Conservation (phyloP, 2,329 filamentous ascomycete species). For the Mariannaea elegans region DNA sequence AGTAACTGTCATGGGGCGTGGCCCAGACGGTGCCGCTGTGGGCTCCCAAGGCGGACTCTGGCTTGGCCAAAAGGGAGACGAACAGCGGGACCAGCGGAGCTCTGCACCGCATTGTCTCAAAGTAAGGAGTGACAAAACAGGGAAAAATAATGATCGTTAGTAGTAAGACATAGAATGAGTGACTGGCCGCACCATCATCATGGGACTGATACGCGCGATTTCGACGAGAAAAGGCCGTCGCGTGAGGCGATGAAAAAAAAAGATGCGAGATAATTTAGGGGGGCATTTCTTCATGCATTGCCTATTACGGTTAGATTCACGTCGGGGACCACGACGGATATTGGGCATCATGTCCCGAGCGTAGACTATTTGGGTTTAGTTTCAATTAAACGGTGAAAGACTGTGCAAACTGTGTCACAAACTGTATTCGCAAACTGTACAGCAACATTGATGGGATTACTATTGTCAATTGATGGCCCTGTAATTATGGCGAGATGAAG, state of each 20-base stretch:
- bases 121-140: background rate
- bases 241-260: constrained; percentile 15
- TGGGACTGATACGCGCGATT: constrained; percentile 5
- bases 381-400: background rate
- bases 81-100: constrained; percentile 8
- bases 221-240: constrained; percentile 1
- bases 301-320: constrained; percentile 3
- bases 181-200: constrained; percentile 33
- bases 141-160: background rate
- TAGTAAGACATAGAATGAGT: constrained; percentile 24
- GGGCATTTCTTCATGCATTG: background rate
- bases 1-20: constrained; percentile 67
- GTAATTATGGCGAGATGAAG: no score
- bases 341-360: constrained; percentile 3
- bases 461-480: no score
- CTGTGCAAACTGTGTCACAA: background rate
- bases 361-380: background rate
- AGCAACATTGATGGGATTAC: no score
- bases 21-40: constrained; percentile 41
- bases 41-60: constrained; percentile 1
- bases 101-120: constrained; percentile 4
- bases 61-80: constrained; percentile 12
- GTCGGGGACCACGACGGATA: background rate
- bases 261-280: constrained; percentile 18
- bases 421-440: background rate